phyloP scores from a whole-genome alignment of 139 green algal genomes.

The Chlorella sp. region DNA sequence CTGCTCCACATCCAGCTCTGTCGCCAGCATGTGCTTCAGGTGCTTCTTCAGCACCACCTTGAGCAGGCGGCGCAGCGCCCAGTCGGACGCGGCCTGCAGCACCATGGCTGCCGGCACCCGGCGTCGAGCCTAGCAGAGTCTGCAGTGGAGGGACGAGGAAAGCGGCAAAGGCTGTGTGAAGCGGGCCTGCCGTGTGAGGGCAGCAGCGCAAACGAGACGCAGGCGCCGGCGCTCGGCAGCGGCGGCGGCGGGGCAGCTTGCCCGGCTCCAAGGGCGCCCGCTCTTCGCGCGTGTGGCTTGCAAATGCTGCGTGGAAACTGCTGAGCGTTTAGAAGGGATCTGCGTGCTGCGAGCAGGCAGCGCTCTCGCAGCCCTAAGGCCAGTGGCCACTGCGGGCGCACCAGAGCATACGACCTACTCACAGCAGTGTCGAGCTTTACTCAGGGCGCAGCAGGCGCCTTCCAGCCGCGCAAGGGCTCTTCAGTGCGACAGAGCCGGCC shows the following conservation, averaged over 20 bases:
- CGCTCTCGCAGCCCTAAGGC: too few species aligned
- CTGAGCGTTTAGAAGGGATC: not conserved
- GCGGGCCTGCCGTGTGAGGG: not conserved
- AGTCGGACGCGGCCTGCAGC: conserved; percentile 30
- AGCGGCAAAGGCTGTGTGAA: not conserved
- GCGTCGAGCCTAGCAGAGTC: too few species aligned
- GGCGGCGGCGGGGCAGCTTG: not conserved
- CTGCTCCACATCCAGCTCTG: conserved; percentile 77
- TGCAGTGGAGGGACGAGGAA: not conserved
- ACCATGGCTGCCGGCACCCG: not conserved
- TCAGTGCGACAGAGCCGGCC: too few species aligned
- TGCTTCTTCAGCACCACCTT: conserved; percentile 76
- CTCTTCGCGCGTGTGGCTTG: not conserved
- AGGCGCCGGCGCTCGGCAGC: not conserved
- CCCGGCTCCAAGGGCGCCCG: not conserved
- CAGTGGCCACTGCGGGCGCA: too few species aligned
- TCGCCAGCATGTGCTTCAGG: conserved; percentile 45
- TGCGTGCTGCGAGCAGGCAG: too few species aligned
- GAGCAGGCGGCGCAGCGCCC: conserved; percentile 72
- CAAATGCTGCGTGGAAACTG: not conserved
- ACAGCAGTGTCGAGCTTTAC: too few species aligned
- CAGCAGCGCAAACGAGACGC: not conserved
- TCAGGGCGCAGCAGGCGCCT: too few species aligned
- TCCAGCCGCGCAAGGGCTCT: too few species aligned
- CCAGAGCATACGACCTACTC: too few species aligned